Base-by-base conservation (phyloP, 2,329 filamentous ascomycete genomes). In the Botryosphaeria dothidea region DNA sequence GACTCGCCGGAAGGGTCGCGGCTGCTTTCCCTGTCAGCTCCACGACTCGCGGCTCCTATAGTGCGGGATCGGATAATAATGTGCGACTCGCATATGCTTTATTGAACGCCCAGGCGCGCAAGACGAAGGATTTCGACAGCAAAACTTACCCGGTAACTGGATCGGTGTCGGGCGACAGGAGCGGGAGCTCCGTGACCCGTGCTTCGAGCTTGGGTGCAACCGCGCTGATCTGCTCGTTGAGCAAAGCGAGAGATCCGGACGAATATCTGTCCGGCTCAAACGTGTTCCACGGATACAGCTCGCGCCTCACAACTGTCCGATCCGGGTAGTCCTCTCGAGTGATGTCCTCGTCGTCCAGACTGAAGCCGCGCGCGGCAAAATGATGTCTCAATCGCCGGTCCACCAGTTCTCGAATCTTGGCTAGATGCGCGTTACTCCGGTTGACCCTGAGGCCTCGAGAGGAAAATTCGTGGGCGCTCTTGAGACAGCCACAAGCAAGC, bases 121-220 rank as follows among this genome's bases (percentile, higher is more conserved):
- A n/a, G n/a, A n/a, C n/a, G n/a, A n/a, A n/a, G n/a, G n/a, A n/a
- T n/a, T n/a, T n/a, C 51, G 23, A n/a, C 31, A 81, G 29, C 6
- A 4, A 23, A 46, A 36, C 56, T 60, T 46, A 60, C 56, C 56
- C 41, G 41, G 38, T 46, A 15, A 45, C 41, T 48, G 56, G 41
- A 34, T 60, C 56, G 5, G 27, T 41, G 41, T 62, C 49, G 7
- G 64, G 31, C 8, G 27, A 21, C 25, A 98, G 79, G 0, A 91
- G 81, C 0, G 94, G 95, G 4, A 99, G 80, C 34, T 89, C 85
- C 0, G 92, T 88, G 3, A 90, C 89, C 65, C 87, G 86, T 31
- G 96, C 91, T 68, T 92, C 91, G 67, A 94, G 91, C 72, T 92
- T 94, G 0, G 92, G 90, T 0, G 93, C 92, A 64, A 92, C 88